Percentiles rank a stretch among this genome's conserved stretches.
Conservation (phyloP, 75 land plant genomes). For the Pinus albicaulis region DNA sequence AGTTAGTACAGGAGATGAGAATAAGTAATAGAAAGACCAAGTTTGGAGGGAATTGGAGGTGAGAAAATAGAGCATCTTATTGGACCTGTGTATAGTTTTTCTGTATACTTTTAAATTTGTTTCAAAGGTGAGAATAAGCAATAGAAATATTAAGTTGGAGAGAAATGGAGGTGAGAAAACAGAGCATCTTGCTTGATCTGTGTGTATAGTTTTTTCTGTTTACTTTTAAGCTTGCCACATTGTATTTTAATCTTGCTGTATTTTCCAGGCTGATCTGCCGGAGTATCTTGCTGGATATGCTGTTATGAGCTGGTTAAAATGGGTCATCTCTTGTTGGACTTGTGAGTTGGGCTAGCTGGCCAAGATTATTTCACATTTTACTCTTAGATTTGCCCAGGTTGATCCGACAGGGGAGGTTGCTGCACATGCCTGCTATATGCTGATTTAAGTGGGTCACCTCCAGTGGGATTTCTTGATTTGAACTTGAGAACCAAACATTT, state of each 20-base stretch:
- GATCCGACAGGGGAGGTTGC: background rate
- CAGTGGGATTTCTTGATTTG: background rate
- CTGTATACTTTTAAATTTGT: too few species aligned
- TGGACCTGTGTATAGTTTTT: background rate
- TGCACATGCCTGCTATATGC: background rate
- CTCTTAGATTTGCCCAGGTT: background rate
- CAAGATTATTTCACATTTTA: background rate
- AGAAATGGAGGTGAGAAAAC: background rate
- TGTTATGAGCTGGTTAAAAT: conserved; percentile 28
- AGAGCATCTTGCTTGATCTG: conserved; percentile 1
- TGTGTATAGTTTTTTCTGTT: too few species aligned
- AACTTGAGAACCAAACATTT: background rate
- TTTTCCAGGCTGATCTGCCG: conserved; percentile 34
- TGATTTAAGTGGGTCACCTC: too few species aligned
- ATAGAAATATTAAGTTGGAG: too few species aligned
- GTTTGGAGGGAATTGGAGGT: too few species aligned
- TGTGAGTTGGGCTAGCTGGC: background rate
- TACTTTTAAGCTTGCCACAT: too few species aligned
- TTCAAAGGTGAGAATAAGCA: too few species aligned
- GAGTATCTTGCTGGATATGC: conserved; percentile 25
- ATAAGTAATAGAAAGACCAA: too few species aligned
- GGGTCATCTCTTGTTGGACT: conserved; percentile 13
- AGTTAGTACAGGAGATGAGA: too few species aligned
- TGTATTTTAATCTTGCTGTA: background rate
- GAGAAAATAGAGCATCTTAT: background rate